A percentile compares a stretch with the other conserved stretches of the same genome.
These are phyloP conservation scores for Sclerotinia minor DNA, from an alignment of 2,329 filamentous ascomycete species.

Conservation along the genomic window DNA sequence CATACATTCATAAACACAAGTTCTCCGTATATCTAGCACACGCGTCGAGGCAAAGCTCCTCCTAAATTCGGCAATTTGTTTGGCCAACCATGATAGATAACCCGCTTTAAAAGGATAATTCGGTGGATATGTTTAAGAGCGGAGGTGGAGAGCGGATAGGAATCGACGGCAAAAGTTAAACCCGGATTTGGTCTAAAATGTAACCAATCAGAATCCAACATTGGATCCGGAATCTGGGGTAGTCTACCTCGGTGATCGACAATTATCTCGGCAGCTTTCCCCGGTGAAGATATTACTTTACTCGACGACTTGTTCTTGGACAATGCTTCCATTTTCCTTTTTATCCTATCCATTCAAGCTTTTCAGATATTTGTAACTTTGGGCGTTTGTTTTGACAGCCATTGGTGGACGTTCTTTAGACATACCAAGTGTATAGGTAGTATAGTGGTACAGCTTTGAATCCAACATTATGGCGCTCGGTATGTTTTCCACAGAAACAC, in stretches of 20 bases:
- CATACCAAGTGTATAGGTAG: neutral
- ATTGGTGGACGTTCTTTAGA: neutral
- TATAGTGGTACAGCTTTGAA: neutral
- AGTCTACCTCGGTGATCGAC: slow-evolving; percentile 13
- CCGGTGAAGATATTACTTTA: neutral
- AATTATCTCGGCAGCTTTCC: neutral
- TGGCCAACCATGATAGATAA: neutral
- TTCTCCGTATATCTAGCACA: no score
- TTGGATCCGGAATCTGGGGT: slow-evolving; percentile 6
- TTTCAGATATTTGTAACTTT: neutral
- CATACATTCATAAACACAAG: no score
- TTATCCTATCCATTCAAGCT: neutral
- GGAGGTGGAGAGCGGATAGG: neutral
- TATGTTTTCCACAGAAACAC: neutral
- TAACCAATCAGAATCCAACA: neutral
- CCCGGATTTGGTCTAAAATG: neutral
- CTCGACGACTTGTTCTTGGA: neutral
- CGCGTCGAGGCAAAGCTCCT: neutral
- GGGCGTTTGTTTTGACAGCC: no score
- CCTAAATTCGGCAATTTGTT: neutral
- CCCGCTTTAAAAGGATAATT: no score
- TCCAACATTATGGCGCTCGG: slow-evolving; percentile 11
- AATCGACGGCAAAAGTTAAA: neutral
- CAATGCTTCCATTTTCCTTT: neutral
- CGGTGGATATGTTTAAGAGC: neutral